Conservation (phyloP, 768 basidiomycete genomes). For the Serendipita sp. region DNA sequence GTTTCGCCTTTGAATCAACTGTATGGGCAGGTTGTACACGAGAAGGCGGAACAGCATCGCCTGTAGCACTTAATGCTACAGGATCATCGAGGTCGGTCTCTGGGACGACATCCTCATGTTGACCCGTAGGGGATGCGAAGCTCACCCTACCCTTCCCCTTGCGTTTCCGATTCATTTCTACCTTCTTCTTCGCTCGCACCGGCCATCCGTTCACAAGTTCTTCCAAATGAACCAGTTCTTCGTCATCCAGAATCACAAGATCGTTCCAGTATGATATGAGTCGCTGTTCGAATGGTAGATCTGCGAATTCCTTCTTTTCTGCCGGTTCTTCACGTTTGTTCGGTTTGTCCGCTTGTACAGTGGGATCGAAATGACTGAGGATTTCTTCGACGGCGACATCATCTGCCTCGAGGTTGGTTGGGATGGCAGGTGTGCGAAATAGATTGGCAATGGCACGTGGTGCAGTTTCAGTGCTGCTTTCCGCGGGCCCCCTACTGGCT, state of each 20-base stretch:
- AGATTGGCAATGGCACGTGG: neutral
- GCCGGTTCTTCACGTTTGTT: no score
- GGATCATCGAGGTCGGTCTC: no score
- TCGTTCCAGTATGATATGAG: no score
- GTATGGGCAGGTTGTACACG: no score
- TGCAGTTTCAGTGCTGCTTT: neutral
- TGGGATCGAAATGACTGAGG: neutral
- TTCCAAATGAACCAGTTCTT: neutral
- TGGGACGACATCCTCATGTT: no score
- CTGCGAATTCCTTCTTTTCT: no score
- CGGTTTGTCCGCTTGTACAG: neutral
- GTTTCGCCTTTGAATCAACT: no score
- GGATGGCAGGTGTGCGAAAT: neutral
- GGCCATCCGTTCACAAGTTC: neutral
- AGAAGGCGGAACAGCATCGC: no score
- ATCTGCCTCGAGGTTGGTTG: neutral
- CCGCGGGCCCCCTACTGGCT: neutral
- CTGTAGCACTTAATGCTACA: no score
- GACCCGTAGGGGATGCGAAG: neutral
- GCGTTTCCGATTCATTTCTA: neutral
- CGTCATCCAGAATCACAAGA: neutral
- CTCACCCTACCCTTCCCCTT: slow-evolving; percentile 3
- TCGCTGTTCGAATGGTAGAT: no score
- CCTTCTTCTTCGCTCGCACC: neutral
- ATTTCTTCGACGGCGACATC: neutral